Evolutionary conservation across 495 filamentous ascomycete genomes (phyloP).

Genomic region (Evansstolkia leycettana): DNA sequence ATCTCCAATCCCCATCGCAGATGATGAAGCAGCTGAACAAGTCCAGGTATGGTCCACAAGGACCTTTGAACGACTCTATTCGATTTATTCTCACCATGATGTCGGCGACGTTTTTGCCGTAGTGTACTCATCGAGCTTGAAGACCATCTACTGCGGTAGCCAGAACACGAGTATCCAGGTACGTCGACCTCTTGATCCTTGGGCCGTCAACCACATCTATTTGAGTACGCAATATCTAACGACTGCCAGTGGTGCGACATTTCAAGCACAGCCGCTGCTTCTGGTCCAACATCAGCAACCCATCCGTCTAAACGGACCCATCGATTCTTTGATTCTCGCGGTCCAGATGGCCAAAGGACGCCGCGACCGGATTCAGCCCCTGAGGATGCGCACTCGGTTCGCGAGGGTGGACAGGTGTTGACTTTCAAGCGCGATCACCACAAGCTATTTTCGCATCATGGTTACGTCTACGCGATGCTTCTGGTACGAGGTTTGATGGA

Average conservation of each 20-base stretch:
- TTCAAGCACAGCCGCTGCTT: constrained; percentile 38
- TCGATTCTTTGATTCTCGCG: constrained; percentile 87
- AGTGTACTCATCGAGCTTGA: constrained; percentile 61
- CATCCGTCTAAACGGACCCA: constrained; percentile 78
- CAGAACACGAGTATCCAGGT: constrained; percentile 91
- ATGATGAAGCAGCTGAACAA: too few relatives aligned
- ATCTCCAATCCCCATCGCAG: not conserved
- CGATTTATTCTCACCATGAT: constrained; percentile 87
- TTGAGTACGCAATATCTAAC: constrained; percentile 4
- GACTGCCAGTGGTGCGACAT: constrained; percentile 48
- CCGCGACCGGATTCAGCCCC: constrained; percentile 46
- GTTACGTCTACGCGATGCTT: constrained; percentile 92
- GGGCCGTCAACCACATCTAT: not conserved
- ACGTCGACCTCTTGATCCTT: constrained; percentile 9
- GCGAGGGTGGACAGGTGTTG: constrained; percentile 49
- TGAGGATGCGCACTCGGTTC: constrained; percentile 20
- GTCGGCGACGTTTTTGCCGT: constrained; percentile 94
- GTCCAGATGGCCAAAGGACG: constrained; percentile 67
- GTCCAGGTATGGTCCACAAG: constrained; percentile 51
- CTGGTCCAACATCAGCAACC: constrained; percentile 47
- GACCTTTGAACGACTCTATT: constrained; percentile 60
- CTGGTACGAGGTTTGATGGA: constrained; percentile 54
- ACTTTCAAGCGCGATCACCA: constrained; percentile 78
- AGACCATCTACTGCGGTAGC: constrained; percentile 82
- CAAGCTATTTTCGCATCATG: constrained; percentile 81